Base-by-base conservation (phyloP, 306 rosid genomes). In the Corylus avellana region DNA sequence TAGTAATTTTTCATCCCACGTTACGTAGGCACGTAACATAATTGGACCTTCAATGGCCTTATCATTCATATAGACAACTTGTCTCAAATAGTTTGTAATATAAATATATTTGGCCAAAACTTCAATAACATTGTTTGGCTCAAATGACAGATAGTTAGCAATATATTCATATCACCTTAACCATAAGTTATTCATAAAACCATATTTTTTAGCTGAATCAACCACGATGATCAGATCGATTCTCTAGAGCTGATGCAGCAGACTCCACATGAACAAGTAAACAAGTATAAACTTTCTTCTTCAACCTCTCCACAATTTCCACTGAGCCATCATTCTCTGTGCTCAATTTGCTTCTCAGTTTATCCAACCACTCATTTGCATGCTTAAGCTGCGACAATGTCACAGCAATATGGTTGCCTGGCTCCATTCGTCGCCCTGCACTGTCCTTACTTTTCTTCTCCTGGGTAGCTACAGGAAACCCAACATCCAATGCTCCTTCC, bases 321-420 rank as follows among this genome's bases (percentile, higher is more conserved):
- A 68, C 56, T 76, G 82, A 42, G 42, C 68, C 88, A 29, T 74
- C 89, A 72, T 73, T 85, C 42, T 74, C 91, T 8, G 88, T 58
- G 84, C 76, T 81, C 37, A 84, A 76, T 59, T 79, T 85, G 69
- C 73, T 81, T 78, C 83, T 83, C 22, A 91, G 81, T 68, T 86
- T 91, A 22, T 95, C 99, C 86, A 95, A 84, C 98, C 98, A 95
- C 80, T 90, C 96, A n/a, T 90, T 91, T 71, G 96, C 92, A 56
- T 85, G 85, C 87, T 95, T 95, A 81, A 95, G 99, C 78, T 93
- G 88, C 25, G 94, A 91, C 54, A 95, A 59, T 17, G 96, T 83
- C 57, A 87, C 87, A 74, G 96, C 96, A 68, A 91, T 93, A 51
- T 82, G 85, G 85, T 88, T 90, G 75, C 87, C 94, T 50, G 86